A percentile compares a stretch with the other conserved stretches of the same genome.
Conservation (phyloP, 108 stramenopile genomes). For the Pseudonitzschia multiseries region DNA sequence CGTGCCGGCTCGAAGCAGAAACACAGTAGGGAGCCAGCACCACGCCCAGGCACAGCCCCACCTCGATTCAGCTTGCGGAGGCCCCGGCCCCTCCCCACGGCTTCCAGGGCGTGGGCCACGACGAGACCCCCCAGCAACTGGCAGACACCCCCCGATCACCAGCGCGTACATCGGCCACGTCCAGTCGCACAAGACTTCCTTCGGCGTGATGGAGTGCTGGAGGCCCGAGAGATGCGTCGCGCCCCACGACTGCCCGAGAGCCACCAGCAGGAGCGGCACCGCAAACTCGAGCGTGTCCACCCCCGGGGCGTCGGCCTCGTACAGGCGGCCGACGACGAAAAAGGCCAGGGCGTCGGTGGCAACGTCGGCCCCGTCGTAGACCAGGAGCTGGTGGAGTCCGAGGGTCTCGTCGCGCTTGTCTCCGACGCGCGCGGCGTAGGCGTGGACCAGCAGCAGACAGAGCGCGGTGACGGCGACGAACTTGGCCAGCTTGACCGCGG, state of each 20-base stretch:
- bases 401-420: constrained; percentile 42
- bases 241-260: constrained; percentile 34
- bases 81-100: constrained; percentile 28
- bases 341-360: constrained; percentile 50
- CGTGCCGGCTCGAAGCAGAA: too few relatives aligned
- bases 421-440: constrained; percentile 15
- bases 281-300: constrained; percentile 59
- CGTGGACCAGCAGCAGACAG: constrained; percentile 42
- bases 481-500: constrained; percentile 53
- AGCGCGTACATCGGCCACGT: constrained; percentile 55
- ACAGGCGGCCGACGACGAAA: constrained; percentile 66
- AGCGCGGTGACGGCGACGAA: constrained; percentile 40
- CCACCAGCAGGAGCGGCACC: constrained; percentile 28
- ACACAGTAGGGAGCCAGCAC: constrained; percentile 45
- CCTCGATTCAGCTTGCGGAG: constrained; percentile 38
- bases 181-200: constrained; percentile 68
- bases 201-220: constrained; percentile 64
- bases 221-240: constrained; percentile 40
- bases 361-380: constrained; percentile 56
- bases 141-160: constrained; percentile 25
- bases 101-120: constrained; percentile 33
- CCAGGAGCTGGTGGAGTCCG: constrained; percentile 42
- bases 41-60: constrained; percentile 17
- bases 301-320: constrained; percentile 28
- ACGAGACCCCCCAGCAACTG: constrained; percentile 41